Evolutionary conservation across 495 filamentous ascomycete genomes (phyloP).

Genomic region (Podospora pseudopauciseta): DNA sequence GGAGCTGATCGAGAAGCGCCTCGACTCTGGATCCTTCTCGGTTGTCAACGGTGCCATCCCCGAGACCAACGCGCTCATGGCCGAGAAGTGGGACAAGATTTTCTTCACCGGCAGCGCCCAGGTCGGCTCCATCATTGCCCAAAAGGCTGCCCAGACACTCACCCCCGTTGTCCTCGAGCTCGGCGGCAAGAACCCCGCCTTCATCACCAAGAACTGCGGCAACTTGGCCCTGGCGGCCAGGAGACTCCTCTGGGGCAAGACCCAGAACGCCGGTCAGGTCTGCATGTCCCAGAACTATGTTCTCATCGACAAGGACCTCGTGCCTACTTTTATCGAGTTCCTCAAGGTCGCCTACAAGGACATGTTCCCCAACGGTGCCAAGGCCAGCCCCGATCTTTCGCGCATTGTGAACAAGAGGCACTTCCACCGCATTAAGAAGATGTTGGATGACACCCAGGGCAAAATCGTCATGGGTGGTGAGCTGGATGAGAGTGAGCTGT

Average conservation of each 20-base stretch:
- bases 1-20: conserved; percentile 64
- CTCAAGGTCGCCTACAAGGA: conserved; percentile 68
- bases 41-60: conserved; percentile 76
- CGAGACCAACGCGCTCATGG: conserved; percentile 76
- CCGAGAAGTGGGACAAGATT: conserved; percentile 95
- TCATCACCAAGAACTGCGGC: conserved; percentile 71
- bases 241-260: conserved; percentile 83
- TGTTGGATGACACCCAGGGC: conserved; percentile 78
- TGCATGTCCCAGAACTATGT: conserved; percentile 89
- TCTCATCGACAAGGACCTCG: conserved; percentile 69
- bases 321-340: conserved; percentile 68
- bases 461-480: conserved; percentile 82
- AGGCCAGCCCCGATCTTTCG: conserved; percentile 67
- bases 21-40: conserved; percentile 74
- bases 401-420: conserved; percentile 74
- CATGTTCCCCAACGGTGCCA: conserved; percentile 81
- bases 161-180: conserved; percentile 88
- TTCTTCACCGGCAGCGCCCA: conserved; percentile 81
- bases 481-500: conserved; percentile 71
- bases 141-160: conserved; percentile 86
- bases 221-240: conserved; percentile 78
- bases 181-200: conserved; percentile 86
- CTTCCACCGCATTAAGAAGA: conserved; percentile 79
- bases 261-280: conserved; percentile 78
- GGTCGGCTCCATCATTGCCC: conserved; percentile 83